Percentiles rank a stretch among this genome's conserved stretches.
These are phyloP conservation scores for Termitomyces sp. DNA, from an alignment of 768 basidiomycete genomes.

Conservation along the genomic window DNA sequence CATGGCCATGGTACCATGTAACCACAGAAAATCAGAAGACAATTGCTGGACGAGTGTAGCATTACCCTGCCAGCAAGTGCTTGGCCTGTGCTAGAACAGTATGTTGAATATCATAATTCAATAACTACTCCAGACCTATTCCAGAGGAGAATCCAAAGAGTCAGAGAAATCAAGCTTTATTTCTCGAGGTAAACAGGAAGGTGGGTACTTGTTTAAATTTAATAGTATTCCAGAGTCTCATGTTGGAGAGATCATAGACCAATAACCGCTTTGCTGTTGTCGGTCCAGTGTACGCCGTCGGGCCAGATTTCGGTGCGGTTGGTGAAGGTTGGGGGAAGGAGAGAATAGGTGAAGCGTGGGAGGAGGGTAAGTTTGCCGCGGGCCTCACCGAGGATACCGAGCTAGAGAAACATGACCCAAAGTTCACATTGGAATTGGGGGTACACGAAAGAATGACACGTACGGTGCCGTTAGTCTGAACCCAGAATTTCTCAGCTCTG, in stretches of 20 bases:
- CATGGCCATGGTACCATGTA: no score
- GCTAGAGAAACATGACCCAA: conserved; percentile 21
- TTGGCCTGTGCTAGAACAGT: background rate
- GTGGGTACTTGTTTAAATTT: background rate
- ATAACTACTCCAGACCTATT: background rate
- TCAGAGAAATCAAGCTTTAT: no score
- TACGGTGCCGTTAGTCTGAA: conserved; percentile 42
- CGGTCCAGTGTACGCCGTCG: conserved; percentile 42
- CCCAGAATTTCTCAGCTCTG: conserved; percentile 45
- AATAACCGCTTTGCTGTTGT: conserved; percentile 47
- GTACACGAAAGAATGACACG: conserved; percentile 6
- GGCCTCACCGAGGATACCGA: conserved; percentile 49
- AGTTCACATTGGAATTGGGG: background rate
- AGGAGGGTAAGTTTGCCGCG: conserved; percentile 52
- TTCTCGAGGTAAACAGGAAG: background rate
- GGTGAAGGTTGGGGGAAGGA: conserved; percentile 35
- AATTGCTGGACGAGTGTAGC: background rate
- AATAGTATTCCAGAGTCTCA: background rate
- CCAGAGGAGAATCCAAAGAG: background rate
- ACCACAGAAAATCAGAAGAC: no score
- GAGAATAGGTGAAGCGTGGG: conserved; percentile 43
- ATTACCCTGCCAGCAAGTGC: background rate
- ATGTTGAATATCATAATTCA: background rate
- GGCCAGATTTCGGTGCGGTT: conserved; percentile 47
- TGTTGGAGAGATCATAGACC: conserved; percentile 27